phyloP scores from a whole-genome alignment of 129 eudicot genomes.

The Saposhnikovia divaricata region DNA sequence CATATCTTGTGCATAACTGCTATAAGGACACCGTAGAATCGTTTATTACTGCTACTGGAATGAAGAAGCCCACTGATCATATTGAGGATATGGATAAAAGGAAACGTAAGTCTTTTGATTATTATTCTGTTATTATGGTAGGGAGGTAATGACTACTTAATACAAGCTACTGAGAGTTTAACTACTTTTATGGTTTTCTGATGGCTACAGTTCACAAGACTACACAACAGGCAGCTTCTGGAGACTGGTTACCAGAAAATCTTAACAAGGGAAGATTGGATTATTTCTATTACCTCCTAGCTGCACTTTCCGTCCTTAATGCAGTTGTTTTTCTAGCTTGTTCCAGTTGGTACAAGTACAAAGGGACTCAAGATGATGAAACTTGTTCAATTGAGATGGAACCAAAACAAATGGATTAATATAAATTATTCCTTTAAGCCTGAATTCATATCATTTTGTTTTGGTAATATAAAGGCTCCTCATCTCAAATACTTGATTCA shows the following conservation, averaged over 20 bases:
- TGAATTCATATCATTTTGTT: background rate
- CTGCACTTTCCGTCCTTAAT: conserved; percentile 39
- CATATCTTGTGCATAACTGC: conserved; percentile 90
- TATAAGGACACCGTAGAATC: conserved; percentile 75
- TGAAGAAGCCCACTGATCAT: conserved; percentile 41
- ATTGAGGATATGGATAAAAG: conserved; percentile 69
- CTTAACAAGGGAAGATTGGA: conserved; percentile 73
- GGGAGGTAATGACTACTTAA: no score
- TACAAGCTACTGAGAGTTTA: no score
- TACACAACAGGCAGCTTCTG: conserved; percentile 32
- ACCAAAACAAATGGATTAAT: conserved; percentile 14
- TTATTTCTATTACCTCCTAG: conserved; percentile 51
- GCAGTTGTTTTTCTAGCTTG: conserved; percentile 38
- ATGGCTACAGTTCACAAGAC: conserved; percentile 34
- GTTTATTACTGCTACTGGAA: conserved; percentile 47
- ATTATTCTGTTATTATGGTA: no score
- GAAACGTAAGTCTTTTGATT: no score
- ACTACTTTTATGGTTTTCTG: conserved; percentile 50
- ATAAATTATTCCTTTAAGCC: background rate
- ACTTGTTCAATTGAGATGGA: conserved; percentile 26
- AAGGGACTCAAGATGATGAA: conserved; percentile 14
- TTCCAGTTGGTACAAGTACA: conserved; percentile 57
- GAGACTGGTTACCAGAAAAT: conserved; percentile 82
- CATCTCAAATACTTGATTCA: background rate
- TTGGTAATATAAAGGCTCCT: background rate